These are phyloP conservation scores for Neurospora hispaniola DNA, from an alignment of 495 filamentous ascomycete genomes.

Conservation along the genomic window DNA sequence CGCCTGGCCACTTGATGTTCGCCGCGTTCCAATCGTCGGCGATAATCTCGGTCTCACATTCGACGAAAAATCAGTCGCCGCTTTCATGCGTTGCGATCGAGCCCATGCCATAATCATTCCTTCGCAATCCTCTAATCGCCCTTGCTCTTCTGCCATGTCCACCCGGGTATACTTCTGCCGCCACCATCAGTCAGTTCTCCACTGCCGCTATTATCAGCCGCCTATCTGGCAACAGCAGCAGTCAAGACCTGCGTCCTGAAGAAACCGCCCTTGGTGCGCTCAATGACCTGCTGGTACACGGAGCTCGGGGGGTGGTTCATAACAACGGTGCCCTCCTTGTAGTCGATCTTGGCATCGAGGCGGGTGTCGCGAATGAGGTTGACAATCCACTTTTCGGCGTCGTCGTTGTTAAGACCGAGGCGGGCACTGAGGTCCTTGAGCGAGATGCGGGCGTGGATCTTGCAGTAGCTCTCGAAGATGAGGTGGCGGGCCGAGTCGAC, in stretches of 20 bases:
- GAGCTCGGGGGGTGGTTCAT: slow-evolving; percentile 99
- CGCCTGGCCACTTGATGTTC: not conserved
- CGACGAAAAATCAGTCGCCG: not conserved
- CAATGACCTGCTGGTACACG: slow-evolving; percentile 98
- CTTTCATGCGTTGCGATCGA: not conserved
- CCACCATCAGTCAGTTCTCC: not conserved
- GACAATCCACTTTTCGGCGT: slow-evolving; percentile 99
- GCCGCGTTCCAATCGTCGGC: not conserved
- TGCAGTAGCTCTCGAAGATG: slow-evolving; percentile 98
- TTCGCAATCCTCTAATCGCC: not conserved
- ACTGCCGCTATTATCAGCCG: not conserved
- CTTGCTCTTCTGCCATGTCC: not conserved
- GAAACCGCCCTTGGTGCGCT: slow-evolving; percentile 90
- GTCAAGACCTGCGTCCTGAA: slow-evolving; percentile 73
- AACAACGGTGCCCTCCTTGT: slow-evolving; percentile 93
- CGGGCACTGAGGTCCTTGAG: slow-evolving; percentile 91
- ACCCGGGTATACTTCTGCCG: not conserved
- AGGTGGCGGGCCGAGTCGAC: slow-evolving; percentile 90
- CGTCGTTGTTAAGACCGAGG: slow-evolving; percentile 79
- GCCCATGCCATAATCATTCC: not conserved
- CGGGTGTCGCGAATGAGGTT: slow-evolving; percentile 96
- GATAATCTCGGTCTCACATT: not conserved
- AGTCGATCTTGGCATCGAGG: slow-evolving; percentile 98
- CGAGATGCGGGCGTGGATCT: slow-evolving; percentile 97
- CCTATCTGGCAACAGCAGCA: slow-evolving; percentile 40